phyloP scores from a whole-genome alignment of 2,329 filamentous ascomycete species.

The Penicillium crustosum region DNA sequence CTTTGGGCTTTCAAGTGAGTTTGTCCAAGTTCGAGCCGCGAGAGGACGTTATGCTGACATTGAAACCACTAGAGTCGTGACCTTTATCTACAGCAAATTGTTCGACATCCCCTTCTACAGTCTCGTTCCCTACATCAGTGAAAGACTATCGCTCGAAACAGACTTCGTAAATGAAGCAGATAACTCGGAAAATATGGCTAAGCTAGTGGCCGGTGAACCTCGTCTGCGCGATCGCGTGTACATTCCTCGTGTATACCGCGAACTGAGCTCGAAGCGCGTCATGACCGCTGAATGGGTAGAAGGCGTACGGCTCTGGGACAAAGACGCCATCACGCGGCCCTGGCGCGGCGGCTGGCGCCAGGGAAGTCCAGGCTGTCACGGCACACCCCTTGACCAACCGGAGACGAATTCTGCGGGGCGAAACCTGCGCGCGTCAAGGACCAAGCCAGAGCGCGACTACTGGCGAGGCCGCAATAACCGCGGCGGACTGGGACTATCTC shows the following conservation, averaged over 20 bases:
- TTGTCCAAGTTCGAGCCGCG: not conserved
- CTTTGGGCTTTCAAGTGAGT: conserved; percentile 86
- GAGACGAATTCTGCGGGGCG: conserved; percentile 44
- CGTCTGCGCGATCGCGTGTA: conserved; percentile 79
- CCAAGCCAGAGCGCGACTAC: conserved; percentile 77
- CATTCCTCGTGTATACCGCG: conserved; percentile 78
- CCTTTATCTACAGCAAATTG: conserved; percentile 77
- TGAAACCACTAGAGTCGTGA: conserved; percentile 63
- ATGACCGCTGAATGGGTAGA: conserved; percentile 99
- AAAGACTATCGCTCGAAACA: conserved; percentile 88
- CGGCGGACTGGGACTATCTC: conserved; percentile 78
- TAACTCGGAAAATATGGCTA: conserved; percentile 82
- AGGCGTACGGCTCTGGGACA: conserved; percentile 89
- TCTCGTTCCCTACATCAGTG: conserved; percentile 87
- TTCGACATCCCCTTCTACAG: conserved; percentile 93
- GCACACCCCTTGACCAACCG: conserved; percentile 59
- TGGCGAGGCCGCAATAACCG: conserved; percentile 73
- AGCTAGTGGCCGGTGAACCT: conserved; percentile 72
- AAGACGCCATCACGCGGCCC: conserved; percentile 69
- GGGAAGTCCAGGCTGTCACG: conserved; percentile 75
- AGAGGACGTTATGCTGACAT: conserved; percentile 15
- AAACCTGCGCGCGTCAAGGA: conserved; percentile 44
- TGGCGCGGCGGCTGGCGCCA: conserved; percentile 77
- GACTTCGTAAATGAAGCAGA: conserved; percentile 90
- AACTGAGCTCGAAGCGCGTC: conserved; percentile 77